Base-by-base conservation (phyloP, 176 grass and related monocot species). In the Eremochloa ophiuroides region DNA sequence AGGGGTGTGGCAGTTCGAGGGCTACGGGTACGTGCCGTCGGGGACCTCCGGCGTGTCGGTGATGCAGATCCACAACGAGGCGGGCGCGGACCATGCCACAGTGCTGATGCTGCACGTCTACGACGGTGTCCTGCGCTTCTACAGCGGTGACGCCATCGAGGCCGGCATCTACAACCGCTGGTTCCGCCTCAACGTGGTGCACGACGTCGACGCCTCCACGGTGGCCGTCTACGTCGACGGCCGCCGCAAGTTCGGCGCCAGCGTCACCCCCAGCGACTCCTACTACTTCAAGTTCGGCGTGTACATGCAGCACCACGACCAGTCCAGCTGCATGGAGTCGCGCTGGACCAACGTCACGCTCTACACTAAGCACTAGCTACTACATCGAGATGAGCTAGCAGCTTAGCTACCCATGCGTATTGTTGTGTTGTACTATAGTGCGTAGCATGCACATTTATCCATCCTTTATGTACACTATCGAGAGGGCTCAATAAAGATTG, bases 1-100 rank as follows among this genome's bases (percentile, higher is more conserved):
- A 4, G 86, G 74, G 4, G 82, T 89, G 64, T 92, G 79, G 90
- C 83, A 92, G 77, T 92, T 92, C 22, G 83, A 92, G 71, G 82
- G 79, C 7, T 66, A 92, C 5, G 66, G 51, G 8, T 89, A 76
- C 22, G 75, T 86, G 10, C 86, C 90, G 2, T 37, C 47, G 0
- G 83, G 86, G 4, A 89, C 86, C 1, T 83, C 86, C 0, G 78
- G 81, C 1, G 82, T 71, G 22, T 91, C 76, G 2, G 83, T 91
- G 81, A 88, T 91, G 76, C 85, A 91, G 50, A 75, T 91, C 50
- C 79, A 81, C 29, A 69, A 73, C 6, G 37, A 79, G 30, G 14
- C 62, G 4, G 47, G 69, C 56, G 38, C 13, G 0, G n/a, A 20
- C 18, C 82, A 69, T 9, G 27, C 82, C 23, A 50, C 47, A 6